Evolutionary conservation across 2,329 filamentous ascomycete genomes (phyloP), one percentile per base, ranked within the genome.

Genomic region (Coniochaeta sp.): DNA sequence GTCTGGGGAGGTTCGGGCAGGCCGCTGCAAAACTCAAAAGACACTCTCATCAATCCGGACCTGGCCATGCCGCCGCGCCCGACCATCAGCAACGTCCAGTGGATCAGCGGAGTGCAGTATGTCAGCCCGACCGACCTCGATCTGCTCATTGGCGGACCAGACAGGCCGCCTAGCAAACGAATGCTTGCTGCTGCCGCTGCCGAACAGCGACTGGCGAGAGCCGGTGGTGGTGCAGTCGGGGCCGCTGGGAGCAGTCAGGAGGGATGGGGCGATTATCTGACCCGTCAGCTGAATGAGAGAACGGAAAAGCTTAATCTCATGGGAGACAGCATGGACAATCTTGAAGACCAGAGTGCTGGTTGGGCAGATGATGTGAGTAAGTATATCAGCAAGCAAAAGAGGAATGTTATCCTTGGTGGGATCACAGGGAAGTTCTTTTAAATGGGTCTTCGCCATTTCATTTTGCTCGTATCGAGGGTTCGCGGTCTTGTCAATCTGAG

Each of bases 71-170:
- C 93, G 1, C 82, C 91, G 14, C 86, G 95, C 2, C 95, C 95
- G 1, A 96, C 92, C 0, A 99, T 99, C 62, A 96, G 90, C 22
- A 96, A 96, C 68, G 75, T 99, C 40, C 92, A 98, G 74, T 99
- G 95, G 95, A 91, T 99, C 58, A 89, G 92, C 0, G 95, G 95
- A 4, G 98, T 93, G 1, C 93, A 97, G 73, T 89, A 96, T 67
- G 83, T 99, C 54, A 91, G 91, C 1, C 89, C 91, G 0, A 81
- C 87, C 1, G 95, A 99, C 68, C 86, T 99, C 69, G 95, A 98
- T 69, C 75, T 96, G 2, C 79, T 99, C 1, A 95, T 99, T 62
- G 91, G 93, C 57, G 93, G 93, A 0, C 88, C 92, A 1, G 89
- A 95, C 68, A 85, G 95, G 2, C 95, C 93, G 3, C 88, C 91